Conservation (phyloP, 768 basidiomycete species). For the Lyophyllum shimeji region DNA sequence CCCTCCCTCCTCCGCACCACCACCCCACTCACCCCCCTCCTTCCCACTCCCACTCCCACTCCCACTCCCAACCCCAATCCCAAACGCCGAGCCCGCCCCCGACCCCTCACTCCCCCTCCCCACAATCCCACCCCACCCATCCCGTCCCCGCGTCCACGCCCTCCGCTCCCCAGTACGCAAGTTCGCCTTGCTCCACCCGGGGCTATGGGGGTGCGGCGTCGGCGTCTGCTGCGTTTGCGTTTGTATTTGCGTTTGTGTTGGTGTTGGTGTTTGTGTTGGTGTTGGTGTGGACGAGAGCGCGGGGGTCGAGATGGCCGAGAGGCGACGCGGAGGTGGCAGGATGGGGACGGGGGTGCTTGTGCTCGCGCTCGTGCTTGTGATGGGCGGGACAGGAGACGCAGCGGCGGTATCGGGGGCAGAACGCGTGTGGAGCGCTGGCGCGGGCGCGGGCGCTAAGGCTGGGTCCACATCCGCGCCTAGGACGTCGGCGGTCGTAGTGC, state of each 20-base stretch:
- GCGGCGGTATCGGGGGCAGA: neutral
- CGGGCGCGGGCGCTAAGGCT: too few species aligned
- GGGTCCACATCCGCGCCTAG: too few species aligned
- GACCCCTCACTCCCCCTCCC: conserved; percentile 23
- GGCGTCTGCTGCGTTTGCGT: too few species aligned
- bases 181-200: conserved; percentile 44
- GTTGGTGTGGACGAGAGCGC: neutral
- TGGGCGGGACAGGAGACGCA: too few species aligned
- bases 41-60: neutral
- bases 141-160: conserved; percentile 70
- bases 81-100: conserved; percentile 44
- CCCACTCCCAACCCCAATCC: conserved; percentile 20
- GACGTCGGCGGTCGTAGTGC: too few species aligned
- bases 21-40: conserved; percentile 3
- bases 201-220: neutral
- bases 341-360: too few species aligned
- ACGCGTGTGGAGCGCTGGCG: neutral
- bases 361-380: neutral
- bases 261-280: neutral
- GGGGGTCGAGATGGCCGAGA: neutral
- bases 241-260: too few species aligned
- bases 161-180: conserved; percentile 46
- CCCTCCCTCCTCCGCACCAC: conserved; percentile 22
- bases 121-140: conserved; percentile 65
- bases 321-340: too few species aligned